Base-by-base conservation (phyloP, 2,329 filamentous ascomycete species). In the Hypoxylon sp. region DNA sequence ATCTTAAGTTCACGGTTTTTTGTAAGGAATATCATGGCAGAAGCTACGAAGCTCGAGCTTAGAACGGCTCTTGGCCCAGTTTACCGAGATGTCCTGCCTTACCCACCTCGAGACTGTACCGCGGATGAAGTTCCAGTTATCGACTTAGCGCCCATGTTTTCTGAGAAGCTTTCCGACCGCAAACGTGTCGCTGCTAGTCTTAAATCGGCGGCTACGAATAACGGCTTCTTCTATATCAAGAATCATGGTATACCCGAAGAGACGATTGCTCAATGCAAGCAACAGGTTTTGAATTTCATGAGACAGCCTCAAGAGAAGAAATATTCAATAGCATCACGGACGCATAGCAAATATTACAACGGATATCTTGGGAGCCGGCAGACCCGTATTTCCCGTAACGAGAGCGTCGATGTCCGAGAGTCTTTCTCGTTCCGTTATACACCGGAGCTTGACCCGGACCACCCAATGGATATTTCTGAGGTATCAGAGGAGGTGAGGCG, bases 141-240 rank as follows among this genome's bases (percentile, higher is more conserved):
- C 56, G 84, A 88, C 70, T 75, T 88, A 5, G 78, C 79, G 0
- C 73, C 75, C 11, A 80, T 81, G 61, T 81, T 83, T 59, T 79
- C 80, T 53, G 60, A 74, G 1, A 75, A 79, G 0, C 53, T 80
- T 0, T 70, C 75, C 0, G 77, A 80, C 2, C 81, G 82, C 0
- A 75, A 79, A 43, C 67, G 72, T 10, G 79, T 86, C 0, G 84
- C 84, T 0, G 69, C 72, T 0, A 74, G 79, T 3, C 80, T 87
- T 14, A 79, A 78, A 19, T 70, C 77, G 0, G 86, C 86, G 0
- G 82, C 85, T 2, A 81, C 82, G 13, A 84, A 81, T 38, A 86
- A 79, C 0, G 86, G 85, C 2, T 88, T 88, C 77, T 87, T 88
- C 75, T 87, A 87, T 76, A 79, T 87, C 64, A 79, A 78, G 65